A percentile compares a stretch with the other conserved stretches of the same genome.
These are phyloP conservation scores for Phaffia australis DNA, from an alignment of 768 basidiomycete genomes.

Conservation along the genomic window DNA sequence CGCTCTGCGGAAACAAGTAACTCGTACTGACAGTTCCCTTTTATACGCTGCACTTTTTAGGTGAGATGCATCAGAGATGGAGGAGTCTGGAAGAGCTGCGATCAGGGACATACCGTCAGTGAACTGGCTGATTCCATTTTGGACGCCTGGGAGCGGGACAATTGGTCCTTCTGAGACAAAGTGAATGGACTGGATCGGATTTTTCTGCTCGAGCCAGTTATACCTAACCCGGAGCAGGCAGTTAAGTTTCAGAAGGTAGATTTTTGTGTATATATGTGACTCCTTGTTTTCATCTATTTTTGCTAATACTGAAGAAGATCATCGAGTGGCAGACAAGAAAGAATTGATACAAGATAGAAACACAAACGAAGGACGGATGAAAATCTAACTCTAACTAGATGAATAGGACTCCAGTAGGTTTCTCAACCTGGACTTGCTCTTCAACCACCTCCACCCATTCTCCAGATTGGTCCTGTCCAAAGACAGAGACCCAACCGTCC, in stretches of 20 bases:
- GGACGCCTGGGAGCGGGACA: too few relatives aligned
- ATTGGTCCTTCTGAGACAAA: too few relatives aligned
- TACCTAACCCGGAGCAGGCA: too few relatives aligned
- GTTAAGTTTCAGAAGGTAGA: too few relatives aligned
- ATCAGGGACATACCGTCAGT: constrained; percentile 12
- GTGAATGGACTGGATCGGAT: too few relatives aligned
- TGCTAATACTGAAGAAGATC: too few relatives aligned
- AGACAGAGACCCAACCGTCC: constrained; percentile 22
- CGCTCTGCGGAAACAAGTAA: background rate
- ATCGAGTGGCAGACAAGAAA: too few relatives aligned
- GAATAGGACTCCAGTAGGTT: constrained; percentile 22
- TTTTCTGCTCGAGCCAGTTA: too few relatives aligned
- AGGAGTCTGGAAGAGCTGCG: constrained; percentile 12
- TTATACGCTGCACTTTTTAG: background rate
- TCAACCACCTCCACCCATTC: constrained; percentile 10
- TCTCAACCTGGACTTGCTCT: constrained; percentile 16
- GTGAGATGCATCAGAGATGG: constrained; percentile 18
- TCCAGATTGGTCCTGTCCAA: constrained; percentile 14
- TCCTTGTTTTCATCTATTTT: too few relatives aligned
- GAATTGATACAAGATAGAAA: too few relatives aligned
- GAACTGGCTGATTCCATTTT: constrained; percentile 16
- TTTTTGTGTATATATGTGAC: too few relatives aligned
- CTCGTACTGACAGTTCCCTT: background rate
- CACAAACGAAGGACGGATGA: too few relatives aligned
- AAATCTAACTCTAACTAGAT: background rate